Base-by-base conservation (phyloP, 495 filamentous ascomycete genomes). In the Ascodesmis nigricans region DNA sequence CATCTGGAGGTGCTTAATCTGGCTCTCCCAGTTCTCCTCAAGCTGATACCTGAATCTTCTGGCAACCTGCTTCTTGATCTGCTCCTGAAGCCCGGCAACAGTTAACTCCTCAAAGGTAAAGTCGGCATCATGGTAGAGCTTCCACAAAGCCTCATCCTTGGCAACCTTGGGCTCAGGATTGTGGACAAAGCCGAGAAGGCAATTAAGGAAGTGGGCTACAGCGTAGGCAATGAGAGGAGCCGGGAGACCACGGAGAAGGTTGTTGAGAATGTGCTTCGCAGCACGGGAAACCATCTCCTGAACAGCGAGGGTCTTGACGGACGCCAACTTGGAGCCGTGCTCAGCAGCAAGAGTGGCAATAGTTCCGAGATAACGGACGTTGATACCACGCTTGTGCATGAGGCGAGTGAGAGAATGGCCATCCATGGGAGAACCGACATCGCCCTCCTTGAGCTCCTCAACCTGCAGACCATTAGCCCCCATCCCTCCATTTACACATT, bases 371-470 rank as follows among this genome's bases (percentile, higher is more conserved):
- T 99, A 99, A 48, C 90, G 73, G 42, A 92, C 66, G 61, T 95
- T 99, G 59, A 99, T 78, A 54, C 90, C 90, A 21, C 90, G 80
- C 58, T 91, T 91, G 59, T 99, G 90, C 60, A 99, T 67, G 26
- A 92, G 67, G 42, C 72, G 68, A 41, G 71, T 79, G 37, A 99
- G 63, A 16, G 83, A 92, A 45, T 77, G 69, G 25, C 90, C 90
- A 49, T 99, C 90, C 81, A 95, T 92, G 23, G 90, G 90, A 62
- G 92, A 93, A 41, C 82, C 80, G 31, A 92, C 72, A 41, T 99
- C 90, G 6, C 81, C 78, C 45, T 91, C 78, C 50, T 76, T 74
- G 29, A 95, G 69, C 43, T 95, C 83, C 45, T 72, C 66, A 33
- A 91, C 61, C 40, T 75, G 55, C 9, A 52, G 47, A 8, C 9